Evolutionary conservation across 1,284 basidiomycete species (phyloP).

Genomic region (Megacollybia platyphylla): DNA sequence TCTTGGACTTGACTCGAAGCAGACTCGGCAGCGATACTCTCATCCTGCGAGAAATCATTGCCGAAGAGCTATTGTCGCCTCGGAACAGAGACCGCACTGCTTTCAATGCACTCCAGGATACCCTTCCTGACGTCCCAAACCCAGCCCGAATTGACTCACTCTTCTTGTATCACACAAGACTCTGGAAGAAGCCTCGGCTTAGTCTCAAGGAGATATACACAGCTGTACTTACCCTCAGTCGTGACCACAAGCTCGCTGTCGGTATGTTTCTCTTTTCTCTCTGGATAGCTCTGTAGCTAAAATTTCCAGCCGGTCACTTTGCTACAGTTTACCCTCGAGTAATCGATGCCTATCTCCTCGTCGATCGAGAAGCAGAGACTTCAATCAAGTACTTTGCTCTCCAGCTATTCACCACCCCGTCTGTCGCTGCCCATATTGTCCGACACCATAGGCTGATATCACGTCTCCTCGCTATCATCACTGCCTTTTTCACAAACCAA

Average conservation of each 20-base stretch:
- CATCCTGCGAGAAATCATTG: conserved; percentile 61
- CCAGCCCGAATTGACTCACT: conserved; percentile 61
- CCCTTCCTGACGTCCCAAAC: conserved; percentile 36
- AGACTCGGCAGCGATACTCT: conserved; percentile 56
- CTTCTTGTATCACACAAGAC: conserved; percentile 65
- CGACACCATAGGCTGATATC: conserved; percentile 65
- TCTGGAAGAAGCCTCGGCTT: conserved; percentile 78
- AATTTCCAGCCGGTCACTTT: conserved; percentile 61
- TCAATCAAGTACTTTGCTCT: conserved; percentile 88
- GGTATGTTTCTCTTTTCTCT: conserved; percentile 29
- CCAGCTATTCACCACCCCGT: conserved; percentile 83
- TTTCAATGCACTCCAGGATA: conserved; percentile 17
- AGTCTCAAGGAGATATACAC: conserved; percentile 78
- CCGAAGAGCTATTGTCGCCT: conserved; percentile 55
- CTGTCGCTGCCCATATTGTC: conserved; percentile 69
- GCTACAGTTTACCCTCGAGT: conserved; percentile 78
- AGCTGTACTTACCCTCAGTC: conserved; percentile 60
- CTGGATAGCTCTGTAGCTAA: conserved; percentile 4
- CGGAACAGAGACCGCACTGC: conserved; percentile 34
- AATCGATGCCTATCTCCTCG: conserved; percentile 81
- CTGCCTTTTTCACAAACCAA: conserved; percentile 83
- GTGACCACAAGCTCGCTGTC: conserved; percentile 66
- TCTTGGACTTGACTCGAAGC: conserved; percentile 70
- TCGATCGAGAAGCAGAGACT: conserved; percentile 86
- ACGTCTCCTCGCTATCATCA: conserved; percentile 70